Conservation (phyloP, 257 asterid species). For the Solanum chmielewskii region DNA sequence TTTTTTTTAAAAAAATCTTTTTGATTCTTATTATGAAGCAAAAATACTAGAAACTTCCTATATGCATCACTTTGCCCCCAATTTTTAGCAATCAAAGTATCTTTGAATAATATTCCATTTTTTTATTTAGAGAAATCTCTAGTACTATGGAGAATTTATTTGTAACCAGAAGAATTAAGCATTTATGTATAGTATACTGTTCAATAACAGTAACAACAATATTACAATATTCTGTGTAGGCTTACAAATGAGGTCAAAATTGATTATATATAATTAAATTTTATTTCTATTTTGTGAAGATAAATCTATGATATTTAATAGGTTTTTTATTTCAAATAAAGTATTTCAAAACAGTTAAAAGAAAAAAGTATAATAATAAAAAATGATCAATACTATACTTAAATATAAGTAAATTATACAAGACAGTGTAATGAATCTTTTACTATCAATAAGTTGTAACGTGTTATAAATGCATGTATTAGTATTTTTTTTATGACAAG, state of each 20-base stretch:
- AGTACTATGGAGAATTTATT: neutral
- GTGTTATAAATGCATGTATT: neutral
- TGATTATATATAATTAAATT: no score
- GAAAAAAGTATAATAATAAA: no score
- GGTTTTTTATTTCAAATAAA: no score
- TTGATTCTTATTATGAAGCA: neutral
- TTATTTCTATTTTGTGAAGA: rapidly evolving
- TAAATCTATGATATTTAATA: neutral
- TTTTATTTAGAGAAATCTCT: neutral
- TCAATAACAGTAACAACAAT: neutral
- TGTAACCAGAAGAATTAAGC: neutral
- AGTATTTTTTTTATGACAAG: neutral
- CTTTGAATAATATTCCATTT: neutral
- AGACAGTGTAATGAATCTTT: neutral
- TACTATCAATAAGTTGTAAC: neutral
- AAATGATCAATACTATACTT: no score
- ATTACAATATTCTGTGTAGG: neutral
- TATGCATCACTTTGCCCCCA: neutral
- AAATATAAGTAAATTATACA: neutral
- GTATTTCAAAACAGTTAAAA: no score
- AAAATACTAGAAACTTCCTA: neutral
- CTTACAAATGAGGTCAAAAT: neutral
- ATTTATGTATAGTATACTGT: neutral
- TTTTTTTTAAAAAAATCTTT: neutral
- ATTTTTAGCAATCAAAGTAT: neutral